Base-by-base conservation (phyloP, 495 filamentous ascomycete species). In the Aspergillus haitiensis region DNA sequence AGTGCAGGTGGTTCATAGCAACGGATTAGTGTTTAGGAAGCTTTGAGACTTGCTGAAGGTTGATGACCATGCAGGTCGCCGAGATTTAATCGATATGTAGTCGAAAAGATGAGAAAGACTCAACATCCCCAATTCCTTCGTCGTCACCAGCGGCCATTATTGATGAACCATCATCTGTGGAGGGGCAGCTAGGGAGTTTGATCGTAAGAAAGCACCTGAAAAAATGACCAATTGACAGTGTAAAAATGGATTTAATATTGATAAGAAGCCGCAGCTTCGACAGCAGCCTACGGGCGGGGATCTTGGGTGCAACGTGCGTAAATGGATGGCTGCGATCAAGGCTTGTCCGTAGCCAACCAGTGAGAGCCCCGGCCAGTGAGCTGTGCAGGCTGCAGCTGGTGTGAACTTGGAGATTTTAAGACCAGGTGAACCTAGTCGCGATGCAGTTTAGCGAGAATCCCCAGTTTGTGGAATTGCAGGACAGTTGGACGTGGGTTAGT, bases 321-420 rank as follows among this genome's bases (percentile, higher is more conserved):
- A 71, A 75, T 70, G 71, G 69, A 62, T 73, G 72, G 72, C 67
- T 68, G 59, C 55, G 46, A 68, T 59, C 52, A 52, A 58, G 51
- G 55, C 51, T 61, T 51, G 42, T 40, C 27, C 21, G 27, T 33
- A 46, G 33, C 61, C 33, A 52, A 15, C 40, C 27, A 12, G 60
- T 62, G 60, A 55, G 18, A 59, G 49, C 50, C 39, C 27, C 3
- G 27, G 49, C 40, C 58, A 50, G 32, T 40, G 21, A 60, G 31
- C 42, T 34, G 7, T 35, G 55, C 18, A n/a, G 35, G 1, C 42
- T 6, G 18, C 31, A 18, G 34, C n/a, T 54, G 15, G 18, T 42
- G 34, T 27, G 16, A 27, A 36, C 47, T 58, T 59, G 56, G 48
- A 18, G 18, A 15, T 11, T 2, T 16, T 52, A 5, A 2, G 4